Percentiles rank a stretch among this genome's conserved stretches.
These are phyloP conservation scores for Carex pumila DNA, from an alignment of 176 grass and related monocot species.

Conservation along the genomic window DNA sequence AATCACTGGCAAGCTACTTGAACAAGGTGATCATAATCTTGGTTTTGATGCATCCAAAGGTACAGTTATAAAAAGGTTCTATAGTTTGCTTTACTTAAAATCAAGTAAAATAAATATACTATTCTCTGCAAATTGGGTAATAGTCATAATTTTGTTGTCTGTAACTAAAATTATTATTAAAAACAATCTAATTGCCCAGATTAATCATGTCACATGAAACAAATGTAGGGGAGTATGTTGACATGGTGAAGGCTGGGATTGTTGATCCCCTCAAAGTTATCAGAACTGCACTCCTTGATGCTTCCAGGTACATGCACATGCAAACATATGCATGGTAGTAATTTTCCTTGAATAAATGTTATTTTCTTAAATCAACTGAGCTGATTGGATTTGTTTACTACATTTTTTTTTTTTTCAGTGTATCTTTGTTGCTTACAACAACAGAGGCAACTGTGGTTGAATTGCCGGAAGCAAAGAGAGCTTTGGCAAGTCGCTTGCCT, in stretches of 20 bases:
- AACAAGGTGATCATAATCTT: constrained; percentile 68
- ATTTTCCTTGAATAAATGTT: background rate
- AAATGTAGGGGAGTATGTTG: constrained; percentile 71
- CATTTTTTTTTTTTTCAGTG: constrained; percentile 32
- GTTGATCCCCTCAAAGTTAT: constrained; percentile 87
- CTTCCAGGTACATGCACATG: constrained; percentile 46
- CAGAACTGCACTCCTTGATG: constrained; percentile 77
- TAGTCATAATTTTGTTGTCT: background rate
- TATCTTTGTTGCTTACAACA: constrained; percentile 69
- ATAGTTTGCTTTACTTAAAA: background rate
- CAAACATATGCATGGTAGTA: background rate
- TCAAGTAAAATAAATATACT: constrained; percentile 4
- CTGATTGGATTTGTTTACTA: background rate
- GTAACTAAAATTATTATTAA: background rate
- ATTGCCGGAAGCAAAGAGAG: constrained; percentile 35
- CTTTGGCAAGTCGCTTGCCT: constrained; percentile 31
- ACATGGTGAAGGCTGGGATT: constrained; percentile 92
- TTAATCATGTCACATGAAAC: background rate
- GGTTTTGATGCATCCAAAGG: constrained; percentile 94
- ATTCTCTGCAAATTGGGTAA: background rate
- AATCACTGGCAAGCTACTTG: constrained; percentile 75
- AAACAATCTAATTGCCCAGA: background rate
- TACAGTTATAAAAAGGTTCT: constrained; percentile 23
- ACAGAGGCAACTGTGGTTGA: constrained; percentile 66
- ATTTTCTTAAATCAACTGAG: background rate